phyloP scores from a whole-genome alignment of 495 filamentous ascomycete genomes.

The Tuber magnatum region DNA sequence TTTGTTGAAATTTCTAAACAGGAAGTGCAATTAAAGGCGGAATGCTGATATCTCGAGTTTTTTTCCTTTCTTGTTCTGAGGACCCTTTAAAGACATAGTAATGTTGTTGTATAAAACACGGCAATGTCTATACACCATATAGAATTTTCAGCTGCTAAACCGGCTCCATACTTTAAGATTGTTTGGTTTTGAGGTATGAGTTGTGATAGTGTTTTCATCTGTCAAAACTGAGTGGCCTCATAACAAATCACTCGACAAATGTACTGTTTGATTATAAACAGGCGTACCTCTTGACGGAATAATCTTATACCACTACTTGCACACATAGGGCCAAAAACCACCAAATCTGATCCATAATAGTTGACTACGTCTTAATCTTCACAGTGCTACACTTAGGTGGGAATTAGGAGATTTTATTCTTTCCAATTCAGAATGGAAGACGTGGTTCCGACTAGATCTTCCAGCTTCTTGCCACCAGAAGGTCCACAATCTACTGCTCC shows the following conservation, averaged over 20 bases:
- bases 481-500: neutral
- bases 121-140: neutral
- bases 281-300: neutral
- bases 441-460: neutral
- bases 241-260: neutral
- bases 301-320: neutral
- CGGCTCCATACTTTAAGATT: neutral
- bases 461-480: neutral
- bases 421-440: neutral
- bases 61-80: neutral
- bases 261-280: neutral
- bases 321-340: neutral
- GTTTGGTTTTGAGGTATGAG: neutral
- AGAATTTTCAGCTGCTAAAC: neutral
- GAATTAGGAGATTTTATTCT: neutral
- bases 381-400: neutral
- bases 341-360: neutral
- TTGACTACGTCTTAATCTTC: neutral
- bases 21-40: neutral
- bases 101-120: neutral
- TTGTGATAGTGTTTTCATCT: neutral
- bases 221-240: neutral
- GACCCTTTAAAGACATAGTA: neutral
- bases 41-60: neutral
- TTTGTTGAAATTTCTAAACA: neutral